These are phyloP conservation scores for Claviceps purpurea DNA, from an alignment of 2,329 filamentous ascomycete genomes.

Conservation along the genomic window DNA sequence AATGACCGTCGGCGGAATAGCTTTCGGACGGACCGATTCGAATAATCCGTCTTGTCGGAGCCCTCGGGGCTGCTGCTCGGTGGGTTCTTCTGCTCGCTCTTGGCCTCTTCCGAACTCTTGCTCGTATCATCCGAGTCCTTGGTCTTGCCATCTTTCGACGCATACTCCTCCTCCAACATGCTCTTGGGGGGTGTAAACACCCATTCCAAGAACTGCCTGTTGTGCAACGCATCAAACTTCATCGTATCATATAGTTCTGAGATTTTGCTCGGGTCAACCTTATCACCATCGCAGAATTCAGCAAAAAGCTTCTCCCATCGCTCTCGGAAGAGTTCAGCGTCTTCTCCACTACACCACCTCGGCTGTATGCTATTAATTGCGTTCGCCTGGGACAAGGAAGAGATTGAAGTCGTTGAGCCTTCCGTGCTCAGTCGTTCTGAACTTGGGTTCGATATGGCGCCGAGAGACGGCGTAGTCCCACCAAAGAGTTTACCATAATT, in stretches of 20 bases:
- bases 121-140: constrained; percentile 27
- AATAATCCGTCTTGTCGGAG: constrained; percentile 28
- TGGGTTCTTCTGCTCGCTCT: constrained; percentile 15
- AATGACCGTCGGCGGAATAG: constrained; percentile 50
- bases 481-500: constrained; percentile 75
- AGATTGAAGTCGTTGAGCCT: constrained; percentile 28
- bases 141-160: constrained; percentile 26
- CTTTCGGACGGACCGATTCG: constrained; percentile 23
- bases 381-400: constrained; percentile 45
- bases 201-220: constrained; percentile 92
- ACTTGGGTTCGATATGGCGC: constrained; percentile 39
- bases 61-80: constrained; percentile 17
- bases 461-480: constrained; percentile 49
- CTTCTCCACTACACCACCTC: constrained; percentile 93
- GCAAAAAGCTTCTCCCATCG: constrained; percentile 97
- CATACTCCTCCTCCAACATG: constrained; percentile 61
- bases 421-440: constrained; percentile 31
- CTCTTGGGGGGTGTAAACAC: constrained; percentile 78
- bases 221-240: constrained; percentile 98
- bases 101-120: constrained; percentile 24
- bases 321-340: constrained; percentile 86
- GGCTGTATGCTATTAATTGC: constrained; percentile 63
- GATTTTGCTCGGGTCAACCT: constrained; percentile 97
- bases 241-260: constrained; percentile 98
- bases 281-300: constrained; percentile 93